Evolutionary conservation across 306 rosid genomes (phyloP).

Genomic region (Lithocarpus polystachyus): DNA sequence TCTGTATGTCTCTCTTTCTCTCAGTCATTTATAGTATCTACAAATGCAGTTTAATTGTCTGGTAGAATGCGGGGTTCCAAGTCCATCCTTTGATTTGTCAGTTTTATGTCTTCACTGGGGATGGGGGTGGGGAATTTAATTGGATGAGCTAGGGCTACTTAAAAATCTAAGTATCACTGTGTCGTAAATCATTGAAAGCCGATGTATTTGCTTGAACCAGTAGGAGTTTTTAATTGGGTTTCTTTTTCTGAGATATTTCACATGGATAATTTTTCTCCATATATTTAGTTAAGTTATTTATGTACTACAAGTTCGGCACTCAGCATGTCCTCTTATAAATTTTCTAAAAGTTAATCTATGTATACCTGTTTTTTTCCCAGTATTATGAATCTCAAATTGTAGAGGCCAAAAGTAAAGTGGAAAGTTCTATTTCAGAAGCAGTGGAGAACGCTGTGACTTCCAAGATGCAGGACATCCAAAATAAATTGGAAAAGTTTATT

Average conservation of each 20-base stretch:
- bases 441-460: slow-evolving; percentile 68
- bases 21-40: too few relatives aligned
- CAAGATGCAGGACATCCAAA: slow-evolving; percentile 67
- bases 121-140: neutral
- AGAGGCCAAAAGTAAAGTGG: slow-evolving; percentile 70
- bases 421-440: slow-evolving; percentile 61
- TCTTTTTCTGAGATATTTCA: slow-evolving; percentile 9
- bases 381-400: slow-evolving; percentile 64
- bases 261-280: neutral
- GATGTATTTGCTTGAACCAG: slow-evolving; percentile 6
- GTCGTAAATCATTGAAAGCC: slow-evolving; percentile 10
- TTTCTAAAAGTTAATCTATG: slow-evolving; percentile 11
- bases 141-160: neutral
- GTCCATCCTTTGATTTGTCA: neutral
- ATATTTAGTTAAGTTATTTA: neutral
- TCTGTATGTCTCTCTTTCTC: neutral
- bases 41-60: too few relatives aligned
- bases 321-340: neutral
- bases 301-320: neutral
- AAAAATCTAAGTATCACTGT: neutral
- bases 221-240: neutral
- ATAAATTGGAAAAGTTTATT: slow-evolving; percentile 54
- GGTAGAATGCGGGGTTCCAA: too few relatives aligned
- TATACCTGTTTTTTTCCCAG: slow-evolving; percentile 36
- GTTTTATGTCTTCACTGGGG: neutral